Evolutionary conservation across 2,329 filamentous ascomycete genomes (phyloP).

Genomic region (Botrytis sinoallii): DNA sequence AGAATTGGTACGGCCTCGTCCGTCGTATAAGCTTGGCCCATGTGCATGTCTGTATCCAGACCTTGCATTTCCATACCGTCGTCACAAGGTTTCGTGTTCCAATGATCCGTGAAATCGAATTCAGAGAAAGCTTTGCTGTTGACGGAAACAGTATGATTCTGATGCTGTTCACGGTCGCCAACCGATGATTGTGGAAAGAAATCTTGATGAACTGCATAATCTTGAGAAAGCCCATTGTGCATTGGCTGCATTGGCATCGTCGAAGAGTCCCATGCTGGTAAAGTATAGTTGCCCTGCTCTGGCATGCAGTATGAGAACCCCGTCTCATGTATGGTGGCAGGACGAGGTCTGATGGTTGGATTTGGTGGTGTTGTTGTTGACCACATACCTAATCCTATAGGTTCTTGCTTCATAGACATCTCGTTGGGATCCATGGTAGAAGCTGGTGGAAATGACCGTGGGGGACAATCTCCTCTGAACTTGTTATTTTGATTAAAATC

Average conservation of each 20-base stretch:
- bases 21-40: conserved; percentile 60
- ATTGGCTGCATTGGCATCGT: conserved; percentile 45
- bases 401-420: conserved; percentile 48
- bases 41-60: conserved; percentile 56
- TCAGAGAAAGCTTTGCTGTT: conserved; percentile 18
- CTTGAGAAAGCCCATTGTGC: conserved; percentile 49
- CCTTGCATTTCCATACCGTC: conserved; percentile 54
- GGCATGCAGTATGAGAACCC: conserved; percentile 58
- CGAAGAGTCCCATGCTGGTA: conserved; percentile 57
- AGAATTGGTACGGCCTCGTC: conserved; percentile 63
- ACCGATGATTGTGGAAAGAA: conserved; percentile 51
- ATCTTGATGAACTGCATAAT: conserved; percentile 57
- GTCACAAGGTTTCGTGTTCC: conserved; percentile 56
- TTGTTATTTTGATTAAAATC: conserved; percentile 49
- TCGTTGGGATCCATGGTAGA: conserved; percentile 52
- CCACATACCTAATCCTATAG: conserved; percentile 50
- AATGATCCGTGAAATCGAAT: conserved; percentile 40
- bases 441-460: conserved; percentile 42
- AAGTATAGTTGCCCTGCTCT: conserved; percentile 48
- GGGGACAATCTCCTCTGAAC: conserved; percentile 46
- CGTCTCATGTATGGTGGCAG: conserved; percentile 57
- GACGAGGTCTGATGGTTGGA: conserved; percentile 46
- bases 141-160: conserved; percentile 22
- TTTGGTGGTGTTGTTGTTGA: conserved; percentile 51
- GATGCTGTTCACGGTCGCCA: conserved; percentile 46